Evolutionary conservation across 345 rosid genomes (phyloP).

Genomic region (Lumnitzera littorea): DNA sequence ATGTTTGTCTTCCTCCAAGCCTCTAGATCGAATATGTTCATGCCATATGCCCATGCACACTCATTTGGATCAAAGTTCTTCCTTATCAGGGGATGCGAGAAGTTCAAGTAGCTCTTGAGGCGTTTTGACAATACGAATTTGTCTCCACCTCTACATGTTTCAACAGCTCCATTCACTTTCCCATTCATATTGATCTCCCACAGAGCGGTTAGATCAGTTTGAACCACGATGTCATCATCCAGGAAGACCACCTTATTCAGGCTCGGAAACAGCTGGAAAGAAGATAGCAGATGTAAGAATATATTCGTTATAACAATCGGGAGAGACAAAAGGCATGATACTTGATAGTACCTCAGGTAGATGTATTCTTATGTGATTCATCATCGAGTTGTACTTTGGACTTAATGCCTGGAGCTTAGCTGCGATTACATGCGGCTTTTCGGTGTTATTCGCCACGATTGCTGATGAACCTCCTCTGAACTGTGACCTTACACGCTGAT

Average conservation of each 20-base stretch:
- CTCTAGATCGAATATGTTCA: constrained; percentile 82
- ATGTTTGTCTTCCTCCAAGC: constrained; percentile 95
- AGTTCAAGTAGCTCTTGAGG: constrained; percentile 82
- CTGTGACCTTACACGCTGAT: constrained; percentile 72
- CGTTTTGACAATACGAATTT: constrained; percentile 80
- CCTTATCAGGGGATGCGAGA: constrained; percentile 70
- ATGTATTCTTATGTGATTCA: constrained; percentile 92
- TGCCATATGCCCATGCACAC: constrained; percentile 99
- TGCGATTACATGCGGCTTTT: constrained; percentile 71
- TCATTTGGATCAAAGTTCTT: constrained; percentile 60
- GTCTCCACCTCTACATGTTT: constrained; percentile 79
- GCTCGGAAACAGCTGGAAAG: constrained; percentile 78
- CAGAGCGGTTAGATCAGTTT: constrained; percentile 82
- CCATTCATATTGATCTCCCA: constrained; percentile 93
- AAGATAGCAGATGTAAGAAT: not conserved
- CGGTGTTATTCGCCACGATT: constrained; percentile 56
- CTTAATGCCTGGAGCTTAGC: constrained; percentile 92
- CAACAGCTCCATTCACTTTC: constrained; percentile 93
- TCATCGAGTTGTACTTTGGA: constrained; percentile 86
- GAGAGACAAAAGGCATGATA: not conserved
- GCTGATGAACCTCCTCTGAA: constrained; percentile 96
- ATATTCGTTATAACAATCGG: not conserved
- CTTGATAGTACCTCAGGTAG: constrained; percentile 66
- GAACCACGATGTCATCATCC: constrained; percentile 91
- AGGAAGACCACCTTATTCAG: constrained; percentile 82